Base-by-base conservation (phyloP, 2,329 filamentous ascomycete genomes). In the Botrytis medusae region DNA sequence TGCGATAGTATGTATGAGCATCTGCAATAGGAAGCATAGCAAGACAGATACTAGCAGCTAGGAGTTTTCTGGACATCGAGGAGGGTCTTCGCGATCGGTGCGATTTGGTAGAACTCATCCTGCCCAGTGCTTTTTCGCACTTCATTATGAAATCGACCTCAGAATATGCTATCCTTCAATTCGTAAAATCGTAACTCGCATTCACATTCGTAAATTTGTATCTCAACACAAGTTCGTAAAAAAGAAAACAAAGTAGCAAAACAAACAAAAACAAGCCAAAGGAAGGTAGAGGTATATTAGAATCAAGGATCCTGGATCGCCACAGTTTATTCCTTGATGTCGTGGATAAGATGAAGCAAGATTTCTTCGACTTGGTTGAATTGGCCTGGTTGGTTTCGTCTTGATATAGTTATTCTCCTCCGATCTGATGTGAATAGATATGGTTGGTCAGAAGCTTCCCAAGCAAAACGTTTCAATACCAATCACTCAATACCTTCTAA, bases 21-120 rank as follows among this genome's bases (percentile, higher is more conserved):
- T 73, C 72, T 40, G 72, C 63, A 44, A 72, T 68, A 32, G 75
- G 75, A 63, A 77, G 37, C 69, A 78, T 34, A 64, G 69, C 72
- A 40, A 78, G 60, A 20, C 76, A 54, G 25, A 76, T 48, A 16
- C 77, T 34, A 60, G 75, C 65, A 32, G 71, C 68, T 51, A 77
- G 62, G 34, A 77, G 63, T 65, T 63, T 67, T 6, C 37, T 62
- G 40, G 63, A 51, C n/a, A 61, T 42, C 34, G 72, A 69, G 12
- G 64, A 72, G 37, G 72, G 63, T 16, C 68, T 75, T 48, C 74
- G 74, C 61, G 62, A 69, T 64, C 57, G 76, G 60, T 60, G 59
- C 37, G 57, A 42, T 71, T 74, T 75, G 51, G 73, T 72, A 32
- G 70, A 54, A 63, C 37, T 71, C 74, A 76, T 77, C 29, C 9